Conservation (phyloP, 768 basidiomycete species). For the Mrakia blollopis region DNA sequence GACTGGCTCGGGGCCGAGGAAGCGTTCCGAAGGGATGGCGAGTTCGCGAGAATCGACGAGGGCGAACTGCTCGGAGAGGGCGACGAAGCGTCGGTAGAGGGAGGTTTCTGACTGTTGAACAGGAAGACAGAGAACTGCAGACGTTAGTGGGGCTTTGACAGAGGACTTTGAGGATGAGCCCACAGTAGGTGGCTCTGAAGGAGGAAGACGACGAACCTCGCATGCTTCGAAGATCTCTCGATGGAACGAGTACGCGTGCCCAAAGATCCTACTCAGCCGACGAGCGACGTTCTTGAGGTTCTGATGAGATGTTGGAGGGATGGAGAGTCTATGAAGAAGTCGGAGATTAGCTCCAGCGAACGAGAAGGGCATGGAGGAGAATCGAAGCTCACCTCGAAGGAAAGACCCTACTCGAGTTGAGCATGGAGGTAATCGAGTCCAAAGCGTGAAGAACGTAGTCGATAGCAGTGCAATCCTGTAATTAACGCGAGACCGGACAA, state of each 20-base stretch:
- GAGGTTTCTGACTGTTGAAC: conserved; percentile 65
- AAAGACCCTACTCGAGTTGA: conserved; percentile 86
- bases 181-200: background rate
- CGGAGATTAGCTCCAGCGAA: conserved; percentile 23
- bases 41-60: conserved; percentile 63
- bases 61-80: conserved; percentile 70
- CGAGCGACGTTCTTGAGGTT: conserved; percentile 86
- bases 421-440: conserved; percentile 83
- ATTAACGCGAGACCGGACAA: background rate
- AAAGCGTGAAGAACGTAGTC: conserved; percentile 81
- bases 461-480: conserved; percentile 89
- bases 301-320: conserved; percentile 72
- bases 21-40: conserved; percentile 15
- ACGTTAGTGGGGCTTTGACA: background rate
- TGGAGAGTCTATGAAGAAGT: conserved; percentile 65
- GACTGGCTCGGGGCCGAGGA: background rate
- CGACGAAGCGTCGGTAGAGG: conserved; percentile 82
- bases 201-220: conserved; percentile 47
- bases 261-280: conserved; percentile 88
- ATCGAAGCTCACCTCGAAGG: conserved; percentile 65
- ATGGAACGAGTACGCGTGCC: conserved; percentile 93
- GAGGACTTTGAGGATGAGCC: background rate
- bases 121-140: too few relatives aligned
- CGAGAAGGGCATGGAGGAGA: conserved; percentile 26
- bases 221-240: conserved; percentile 84